A percentile compares a stretch with the other conserved stretches of the same genome.
phyloP scores from a whole-genome alignment of 164 flowering plant species.

The Houttuynia cordata region DNA sequence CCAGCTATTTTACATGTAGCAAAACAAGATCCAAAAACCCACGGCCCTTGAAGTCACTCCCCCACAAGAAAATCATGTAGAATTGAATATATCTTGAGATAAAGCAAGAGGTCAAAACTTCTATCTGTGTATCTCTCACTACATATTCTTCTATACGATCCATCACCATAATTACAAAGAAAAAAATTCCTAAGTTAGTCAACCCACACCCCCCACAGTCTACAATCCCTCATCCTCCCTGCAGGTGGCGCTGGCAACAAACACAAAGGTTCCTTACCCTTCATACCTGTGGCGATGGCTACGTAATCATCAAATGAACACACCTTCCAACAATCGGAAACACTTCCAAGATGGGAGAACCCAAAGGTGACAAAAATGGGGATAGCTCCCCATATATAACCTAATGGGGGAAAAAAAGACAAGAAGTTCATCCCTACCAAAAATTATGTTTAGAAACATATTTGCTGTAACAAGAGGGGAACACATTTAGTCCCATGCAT shows the following conservation, averaged over 20 bases:
- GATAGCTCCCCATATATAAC: background rate
- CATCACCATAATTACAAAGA: constrained; percentile 8
- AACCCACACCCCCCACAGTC: constrained; percentile 10
- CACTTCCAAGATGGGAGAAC: constrained; percentile 9
- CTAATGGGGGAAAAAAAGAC: background rate
- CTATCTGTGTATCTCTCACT: background rate
- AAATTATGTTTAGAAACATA: constrained; percentile 11
- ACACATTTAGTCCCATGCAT: constrained; percentile 49
- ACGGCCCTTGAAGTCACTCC: background rate
- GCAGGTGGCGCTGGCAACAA: constrained; percentile 2
- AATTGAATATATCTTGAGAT: constrained; percentile 8
- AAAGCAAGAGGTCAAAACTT: constrained; percentile 9
- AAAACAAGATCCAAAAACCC: background rate
- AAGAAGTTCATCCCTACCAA: constrained; percentile 8
- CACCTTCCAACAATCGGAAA: constrained; percentile 5
- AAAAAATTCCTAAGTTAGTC: constrained; percentile 14
- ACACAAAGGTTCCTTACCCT: constrained; percentile 5
- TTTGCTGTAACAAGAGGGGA: constrained; percentile 1
- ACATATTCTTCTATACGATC: constrained; percentile 10
- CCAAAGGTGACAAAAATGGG: background rate
- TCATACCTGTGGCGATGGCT: background rate
- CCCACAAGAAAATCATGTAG: constrained; percentile 5
- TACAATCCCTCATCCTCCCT: constrained; percentile 1
- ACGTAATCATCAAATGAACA: background rate
- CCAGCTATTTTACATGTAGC: constrained; percentile 8